Evolutionary conservation across 2,329 filamentous ascomycete species (phyloP).

Genomic region (Hypoxylon rubiginosum): DNA sequence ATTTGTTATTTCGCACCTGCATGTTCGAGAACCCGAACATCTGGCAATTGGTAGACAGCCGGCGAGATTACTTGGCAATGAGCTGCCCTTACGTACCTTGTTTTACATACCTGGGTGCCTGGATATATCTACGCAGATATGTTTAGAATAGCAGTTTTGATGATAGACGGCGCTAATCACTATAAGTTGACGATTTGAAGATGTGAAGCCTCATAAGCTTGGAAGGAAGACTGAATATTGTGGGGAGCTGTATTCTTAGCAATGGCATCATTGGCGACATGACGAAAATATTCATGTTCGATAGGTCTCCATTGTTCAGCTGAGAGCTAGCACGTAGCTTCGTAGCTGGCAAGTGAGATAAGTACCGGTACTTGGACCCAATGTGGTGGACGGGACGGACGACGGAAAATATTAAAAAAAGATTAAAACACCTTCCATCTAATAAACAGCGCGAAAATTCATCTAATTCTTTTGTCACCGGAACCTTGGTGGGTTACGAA

Average conservation of each 20-base stretch:
- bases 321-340: background rate
- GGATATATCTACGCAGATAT: background rate
- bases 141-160: background rate
- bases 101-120: background rate
- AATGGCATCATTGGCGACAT: conserved; percentile 1
- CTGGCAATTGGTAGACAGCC: conserved; percentile 2
- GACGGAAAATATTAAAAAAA: background rate
- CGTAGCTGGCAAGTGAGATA: background rate
- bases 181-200: too few relatives aligned
- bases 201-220: too few relatives aligned
- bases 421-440: background rate
- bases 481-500: background rate
- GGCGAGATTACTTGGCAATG: conserved; percentile 1
- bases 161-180: too few relatives aligned
- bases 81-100: background rate
- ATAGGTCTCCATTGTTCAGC: conserved; percentile 12
- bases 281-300: conserved; percentile 25
- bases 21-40: background rate
- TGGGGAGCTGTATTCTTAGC: background rate
- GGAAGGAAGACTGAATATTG: too few relatives aligned
- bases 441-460: background rate
- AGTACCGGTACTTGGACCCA: background rate
- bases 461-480: background rate
- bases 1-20: background rate
- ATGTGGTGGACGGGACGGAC: background rate